Conservation (phyloP, 345 rosid species). For the Raphanus sativus region DNA sequence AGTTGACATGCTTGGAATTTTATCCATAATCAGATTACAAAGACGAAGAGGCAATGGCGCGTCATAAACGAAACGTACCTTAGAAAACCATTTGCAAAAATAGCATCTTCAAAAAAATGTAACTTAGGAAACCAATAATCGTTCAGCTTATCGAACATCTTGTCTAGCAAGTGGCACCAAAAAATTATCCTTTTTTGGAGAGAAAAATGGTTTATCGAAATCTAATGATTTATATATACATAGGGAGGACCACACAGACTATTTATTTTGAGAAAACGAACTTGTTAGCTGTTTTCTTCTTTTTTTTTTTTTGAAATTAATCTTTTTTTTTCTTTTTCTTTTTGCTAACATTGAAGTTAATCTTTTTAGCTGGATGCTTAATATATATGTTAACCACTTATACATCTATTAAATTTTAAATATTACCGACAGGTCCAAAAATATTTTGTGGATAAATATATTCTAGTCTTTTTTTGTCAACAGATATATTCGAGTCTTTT, state of each 20-base stretch:
- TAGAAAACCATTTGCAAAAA: neutral
- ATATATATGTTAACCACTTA: too few relatives aligned
- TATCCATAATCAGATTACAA: neutral
- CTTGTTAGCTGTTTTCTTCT: too few relatives aligned
- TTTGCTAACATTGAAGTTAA: too few relatives aligned
- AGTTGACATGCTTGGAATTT: neutral
- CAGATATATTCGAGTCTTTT: too few relatives aligned
- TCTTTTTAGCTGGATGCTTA: neutral
- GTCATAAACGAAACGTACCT: slow-evolving; percentile 20
- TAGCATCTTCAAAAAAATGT: neutral
- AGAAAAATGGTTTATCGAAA: neutral
- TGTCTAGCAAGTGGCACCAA: slow-evolving; percentile 31
- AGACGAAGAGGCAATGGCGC: neutral
- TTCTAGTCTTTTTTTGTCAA: too few relatives aligned
- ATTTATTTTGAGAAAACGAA: slow-evolving; percentile 1
- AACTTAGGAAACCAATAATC: slow-evolving; percentile 19
- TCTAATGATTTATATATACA: neutral
- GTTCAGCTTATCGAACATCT: slow-evolving; percentile 26
- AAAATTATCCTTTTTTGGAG: slow-evolving; percentile 3
- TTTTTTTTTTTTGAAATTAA: too few relatives aligned
- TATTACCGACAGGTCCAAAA: slow-evolving; percentile 8
- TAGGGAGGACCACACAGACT: slow-evolving; percentile 19
- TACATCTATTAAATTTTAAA: neutral
- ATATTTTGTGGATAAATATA: neutral
- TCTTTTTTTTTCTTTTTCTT: too few relatives aligned